Conservation (phyloP, 2,329 filamentous ascomycete genomes). For the Nannizziopsis arthrosporioides region DNA sequence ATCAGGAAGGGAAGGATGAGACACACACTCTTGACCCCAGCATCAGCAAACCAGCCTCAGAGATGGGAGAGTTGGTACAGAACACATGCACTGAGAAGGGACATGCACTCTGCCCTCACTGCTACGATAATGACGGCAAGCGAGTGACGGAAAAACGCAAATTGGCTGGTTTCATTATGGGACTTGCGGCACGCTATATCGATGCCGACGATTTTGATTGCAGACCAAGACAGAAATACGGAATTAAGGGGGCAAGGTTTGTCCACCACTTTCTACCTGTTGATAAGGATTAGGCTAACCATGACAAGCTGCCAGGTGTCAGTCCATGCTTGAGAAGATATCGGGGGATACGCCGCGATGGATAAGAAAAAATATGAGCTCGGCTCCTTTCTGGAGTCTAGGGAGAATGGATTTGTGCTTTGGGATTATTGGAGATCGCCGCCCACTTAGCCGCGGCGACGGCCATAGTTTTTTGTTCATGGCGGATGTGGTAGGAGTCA, state of each 20-base stretch:
- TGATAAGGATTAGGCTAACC: not conserved
- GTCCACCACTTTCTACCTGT: not conserved
- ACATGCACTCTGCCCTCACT: not conserved
- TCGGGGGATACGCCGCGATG: not conserved
- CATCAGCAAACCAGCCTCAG: conserved; percentile 2
- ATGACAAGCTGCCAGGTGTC: not conserved
- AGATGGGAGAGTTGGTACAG: conserved; percentile 3
- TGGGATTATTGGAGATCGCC: conserved; percentile 1
- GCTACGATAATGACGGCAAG: conserved; percentile 6
- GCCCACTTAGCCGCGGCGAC: no score
- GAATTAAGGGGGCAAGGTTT: conserved; percentile 1
- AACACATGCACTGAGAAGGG: conserved; percentile 8
- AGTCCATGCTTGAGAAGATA: conserved; percentile 5
- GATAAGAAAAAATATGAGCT: conserved; percentile 3
- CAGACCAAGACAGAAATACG: conserved; percentile 1
- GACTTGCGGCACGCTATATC: not conserved
- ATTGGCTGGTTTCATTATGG: not conserved
- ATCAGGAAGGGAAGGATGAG: conserved; percentile 8
- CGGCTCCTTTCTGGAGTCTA: conserved; percentile 1
- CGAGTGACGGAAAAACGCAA: not conserved
- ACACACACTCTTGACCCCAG: conserved; percentile 7
- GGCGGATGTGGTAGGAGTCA: no score
- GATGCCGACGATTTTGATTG: not conserved
- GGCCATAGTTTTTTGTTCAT: no score
- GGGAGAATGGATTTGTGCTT: conserved; percentile 5